These are phyloP conservation scores for Pseudopithomyces maydicus DNA, from an alignment of 2,329 filamentous ascomycete species.

Conservation along the genomic window DNA sequence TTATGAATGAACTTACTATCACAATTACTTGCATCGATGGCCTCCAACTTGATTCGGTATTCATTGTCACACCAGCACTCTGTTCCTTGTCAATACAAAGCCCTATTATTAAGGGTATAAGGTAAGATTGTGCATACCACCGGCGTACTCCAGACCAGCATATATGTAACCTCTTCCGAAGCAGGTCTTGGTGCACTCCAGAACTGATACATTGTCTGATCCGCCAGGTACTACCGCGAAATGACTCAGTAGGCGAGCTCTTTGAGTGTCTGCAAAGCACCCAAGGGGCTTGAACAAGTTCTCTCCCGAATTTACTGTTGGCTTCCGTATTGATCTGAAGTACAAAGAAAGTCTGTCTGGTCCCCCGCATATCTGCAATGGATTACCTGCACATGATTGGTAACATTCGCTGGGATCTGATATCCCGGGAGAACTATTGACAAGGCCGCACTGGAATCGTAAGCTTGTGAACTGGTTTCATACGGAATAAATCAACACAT, in stretches of 20 bases:
- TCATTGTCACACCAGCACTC: neutral
- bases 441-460: neutral
- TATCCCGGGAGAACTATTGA: neutral
- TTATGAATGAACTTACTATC: neutral
- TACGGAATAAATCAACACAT: neutral
- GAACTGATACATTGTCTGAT: neutral
- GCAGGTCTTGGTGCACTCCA: neutral
- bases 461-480: neutral
- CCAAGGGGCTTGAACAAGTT: neutral
- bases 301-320: neutral
- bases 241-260: neutral
- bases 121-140: neutral
- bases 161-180: neutral
- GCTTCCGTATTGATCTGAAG: neutral
- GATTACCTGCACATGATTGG: neutral
- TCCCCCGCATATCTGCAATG: neutral
- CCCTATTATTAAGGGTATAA: neutral
- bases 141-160: neutral
- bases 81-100: neutral
- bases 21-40: neutral
- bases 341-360: neutral
- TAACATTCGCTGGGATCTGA: neutral
- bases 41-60: neutral
- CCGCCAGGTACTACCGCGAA: neutral
- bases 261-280: neutral